These are phyloP conservation scores for Cladosporium sp. DNA, from an alignment of 2,329 filamentous ascomycete genomes.

Conservation along the genomic window DNA sequence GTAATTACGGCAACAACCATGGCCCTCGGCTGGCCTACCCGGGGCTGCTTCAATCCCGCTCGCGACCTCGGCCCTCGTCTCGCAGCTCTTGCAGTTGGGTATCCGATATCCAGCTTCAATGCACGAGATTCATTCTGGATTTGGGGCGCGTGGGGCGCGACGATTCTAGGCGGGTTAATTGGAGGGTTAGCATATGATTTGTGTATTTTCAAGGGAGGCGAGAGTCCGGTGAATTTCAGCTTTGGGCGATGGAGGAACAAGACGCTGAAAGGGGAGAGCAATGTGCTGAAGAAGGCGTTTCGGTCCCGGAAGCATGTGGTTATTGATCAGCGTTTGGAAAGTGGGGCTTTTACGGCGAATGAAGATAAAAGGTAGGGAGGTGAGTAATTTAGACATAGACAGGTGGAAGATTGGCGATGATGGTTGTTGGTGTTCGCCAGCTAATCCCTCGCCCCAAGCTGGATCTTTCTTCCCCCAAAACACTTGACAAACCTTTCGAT, in stretches of 20 bases:
- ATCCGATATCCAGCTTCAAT: slow-evolving; percentile 33
- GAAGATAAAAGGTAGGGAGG: neutral
- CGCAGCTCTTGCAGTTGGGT: slow-evolving; percentile 44
- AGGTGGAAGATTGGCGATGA: no score
- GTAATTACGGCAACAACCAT: slow-evolving; percentile 36
- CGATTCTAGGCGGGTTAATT: slow-evolving; percentile 39
- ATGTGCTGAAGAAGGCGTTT: slow-evolving; percentile 11
- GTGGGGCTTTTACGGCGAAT: neutral
- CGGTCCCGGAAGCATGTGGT: neutral
- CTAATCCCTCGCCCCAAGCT: no score
- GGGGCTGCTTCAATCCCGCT: slow-evolving; percentile 47
- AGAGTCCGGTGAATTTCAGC: slow-evolving; percentile 50
- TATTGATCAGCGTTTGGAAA: slow-evolving; percentile 2
- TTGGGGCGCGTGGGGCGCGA: slow-evolving; percentile 41
- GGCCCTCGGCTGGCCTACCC: slow-evolving; percentile 45
- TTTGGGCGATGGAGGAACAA: slow-evolving; percentile 26
- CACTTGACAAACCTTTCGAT: no score
- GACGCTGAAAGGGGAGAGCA: slow-evolving; percentile 19
- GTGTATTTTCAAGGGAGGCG: slow-evolving; percentile 47
- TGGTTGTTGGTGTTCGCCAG: no score
- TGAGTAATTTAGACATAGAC: no score
- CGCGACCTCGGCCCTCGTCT: slow-evolving; percentile 49
- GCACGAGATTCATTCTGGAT: slow-evolving; percentile 42
- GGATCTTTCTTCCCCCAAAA: no score
- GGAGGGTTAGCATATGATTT: slow-evolving; percentile 47